Evolutionary conservation across 768 basidiomycete species (phyloP), one percentile per base, ranked within the genome.

Genomic region (Coprinopsis marcescibilis): DNA sequence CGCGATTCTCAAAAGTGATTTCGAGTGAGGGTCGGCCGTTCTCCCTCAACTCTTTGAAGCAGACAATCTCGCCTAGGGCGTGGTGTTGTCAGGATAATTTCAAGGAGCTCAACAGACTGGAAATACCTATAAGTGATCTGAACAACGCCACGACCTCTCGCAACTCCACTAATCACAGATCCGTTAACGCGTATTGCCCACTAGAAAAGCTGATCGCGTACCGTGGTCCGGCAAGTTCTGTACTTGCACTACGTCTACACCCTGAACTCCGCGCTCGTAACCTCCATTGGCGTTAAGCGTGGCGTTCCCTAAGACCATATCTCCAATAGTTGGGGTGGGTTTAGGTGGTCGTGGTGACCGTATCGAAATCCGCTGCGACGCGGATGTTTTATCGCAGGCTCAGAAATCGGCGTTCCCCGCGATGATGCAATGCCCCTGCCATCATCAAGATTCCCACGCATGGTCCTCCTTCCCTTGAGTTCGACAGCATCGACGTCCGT

Each of bases 71-170:
- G 45, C 80, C 81, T 81, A 23, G 10, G 43, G 41, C 48, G 43
- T 29, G 48, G 43, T 40, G 26, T 6, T 30, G 15, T 23, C 13
- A 4, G 23, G 33, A 8, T 2, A 8, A 20, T n/a, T 10, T 14
- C 29, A 25, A 14, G 13, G n/a, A 13, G 13, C 30, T n/a, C 25
- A 11, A 20, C 24, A 25, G 4, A 34, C 4, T 12, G 14, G 12
- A 53, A 57, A 17, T 56, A 80, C 81, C 81, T 43, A 82, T 77
- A 37, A 79, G 66, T 24, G 66, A 74, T 48, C 66, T 71, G 58
- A 85, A 85, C 46, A 83, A 62, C 12, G 76, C 66, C 17, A 77
- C 63, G 17, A 83, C 65, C 52, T 83, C 80, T 59, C 52, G 67
- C 61, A 44, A 50, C 40, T 57, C 52, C 25, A 58, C 59, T 59